Conservation (phyloP, 2,329 filamentous ascomycete genomes). For the Colletotrichum spinosum region DNA sequence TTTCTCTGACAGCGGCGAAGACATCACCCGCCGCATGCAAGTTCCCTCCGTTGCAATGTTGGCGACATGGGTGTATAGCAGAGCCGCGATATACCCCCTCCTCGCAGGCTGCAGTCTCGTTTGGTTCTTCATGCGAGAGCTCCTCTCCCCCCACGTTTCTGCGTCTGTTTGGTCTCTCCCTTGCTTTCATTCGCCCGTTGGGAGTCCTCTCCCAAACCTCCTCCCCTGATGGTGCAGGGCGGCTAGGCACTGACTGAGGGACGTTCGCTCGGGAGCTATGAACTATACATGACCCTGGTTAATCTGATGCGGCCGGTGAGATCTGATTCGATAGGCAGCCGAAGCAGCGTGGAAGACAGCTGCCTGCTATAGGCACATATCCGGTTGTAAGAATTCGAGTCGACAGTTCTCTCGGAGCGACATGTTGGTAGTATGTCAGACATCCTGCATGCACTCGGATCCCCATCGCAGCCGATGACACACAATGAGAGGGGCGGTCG, state of each 20-base stretch:
- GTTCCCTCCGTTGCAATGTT: background rate
- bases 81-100: constrained; percentile 34
- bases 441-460: background rate
- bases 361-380: background rate
- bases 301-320: background rate
- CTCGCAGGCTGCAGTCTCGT: constrained; percentile 1
- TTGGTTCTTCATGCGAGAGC: constrained; percentile 18
- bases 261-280: constrained; percentile 12
- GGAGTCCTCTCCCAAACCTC: background rate
- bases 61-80: constrained; percentile 26
- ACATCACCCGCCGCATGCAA: background rate
- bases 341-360: background rate
- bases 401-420: too few species aligned
- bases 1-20: constrained; percentile 6
- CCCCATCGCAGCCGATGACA: background rate
- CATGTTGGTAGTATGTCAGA: background rate
- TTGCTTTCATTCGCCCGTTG: background rate
- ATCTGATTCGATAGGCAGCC: constrained; percentile 10
- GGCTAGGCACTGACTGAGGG: constrained; percentile 1
- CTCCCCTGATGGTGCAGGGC: background rate
- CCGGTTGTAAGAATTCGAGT: background rate
- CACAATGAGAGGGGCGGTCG: too few species aligned
- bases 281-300: background rate
- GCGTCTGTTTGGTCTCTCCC: constrained; percentile 2
- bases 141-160: constrained; percentile 24